Conservation (phyloP, 495 filamentous ascomycete species). For the Sordaria brevicollis region DNA sequence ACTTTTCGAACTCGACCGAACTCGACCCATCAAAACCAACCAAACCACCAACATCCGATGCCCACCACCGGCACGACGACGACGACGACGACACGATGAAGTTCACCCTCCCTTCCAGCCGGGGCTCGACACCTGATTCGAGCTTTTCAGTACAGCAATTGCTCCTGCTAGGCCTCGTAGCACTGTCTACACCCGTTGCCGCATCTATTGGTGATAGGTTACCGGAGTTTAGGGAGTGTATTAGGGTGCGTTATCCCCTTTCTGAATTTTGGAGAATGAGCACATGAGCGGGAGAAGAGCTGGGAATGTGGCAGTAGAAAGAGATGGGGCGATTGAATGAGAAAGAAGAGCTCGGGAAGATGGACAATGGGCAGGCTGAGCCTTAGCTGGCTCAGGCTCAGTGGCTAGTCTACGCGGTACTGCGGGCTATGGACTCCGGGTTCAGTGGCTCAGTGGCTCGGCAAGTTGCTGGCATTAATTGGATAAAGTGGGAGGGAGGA, state of each 20-base stretch:
- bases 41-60: not conserved
- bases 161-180: constrained; percentile 28
- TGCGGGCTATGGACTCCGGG: too few species aligned
- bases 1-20: not conserved
- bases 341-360: too few species aligned
- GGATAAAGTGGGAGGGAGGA: too few species aligned
- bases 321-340: too few species aligned
- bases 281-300: too few species aligned
- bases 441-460: too few species aligned
- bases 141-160: constrained; percentile 4
- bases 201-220: constrained; percentile 81
- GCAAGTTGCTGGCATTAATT: too few species aligned
- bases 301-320: too few species aligned
- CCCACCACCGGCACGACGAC: too few species aligned
- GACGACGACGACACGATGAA: not conserved
- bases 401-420: too few species aligned
- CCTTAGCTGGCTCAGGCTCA: too few species aligned
- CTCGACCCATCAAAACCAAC: not conserved
- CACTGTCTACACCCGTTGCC: constrained; percentile 38
- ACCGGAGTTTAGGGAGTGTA: constrained; percentile 82
- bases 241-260: constrained; percentile 48
- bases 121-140: not conserved
- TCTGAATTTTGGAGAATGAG: not conserved
- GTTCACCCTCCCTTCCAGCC: not conserved
- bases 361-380: too few species aligned